These are phyloP conservation scores for Ogataea wickerhamii DNA, from an alignment of 805 yeast genomes.

Conservation along the genomic window DNA sequence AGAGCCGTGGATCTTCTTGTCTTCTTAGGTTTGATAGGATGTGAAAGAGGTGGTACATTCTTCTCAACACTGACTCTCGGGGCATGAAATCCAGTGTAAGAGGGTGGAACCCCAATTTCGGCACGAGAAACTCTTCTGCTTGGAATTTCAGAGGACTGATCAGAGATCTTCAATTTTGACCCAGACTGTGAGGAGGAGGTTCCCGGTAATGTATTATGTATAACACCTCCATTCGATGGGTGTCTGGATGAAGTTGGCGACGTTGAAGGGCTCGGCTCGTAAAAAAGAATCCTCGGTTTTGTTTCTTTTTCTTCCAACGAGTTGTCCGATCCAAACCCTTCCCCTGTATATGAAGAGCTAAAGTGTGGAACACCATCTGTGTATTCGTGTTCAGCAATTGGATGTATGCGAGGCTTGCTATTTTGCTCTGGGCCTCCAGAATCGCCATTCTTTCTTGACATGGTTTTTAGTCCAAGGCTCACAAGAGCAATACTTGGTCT, in stretches of 20 bases:
- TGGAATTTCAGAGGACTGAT: background rate
- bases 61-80: conserved; percentile 12
- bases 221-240: background rate
- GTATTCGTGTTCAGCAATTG: background rate
- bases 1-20: conserved; percentile 22
- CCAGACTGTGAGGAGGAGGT: background rate
- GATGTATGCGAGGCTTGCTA: background rate
- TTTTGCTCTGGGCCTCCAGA: too few relatives aligned
- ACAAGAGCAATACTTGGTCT: too few relatives aligned
- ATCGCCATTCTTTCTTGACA: too few relatives aligned
- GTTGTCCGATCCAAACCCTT: background rate
- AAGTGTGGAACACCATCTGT: conserved; percentile 12
- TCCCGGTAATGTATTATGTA: background rate
- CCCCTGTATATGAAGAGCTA: conserved; percentile 7
- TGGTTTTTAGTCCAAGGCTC: too few relatives aligned
- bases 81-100: conserved; percentile 32
- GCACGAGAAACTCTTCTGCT: conserved; percentile 7
- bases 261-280: conserved; percentile 10
- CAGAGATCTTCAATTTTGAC: background rate
- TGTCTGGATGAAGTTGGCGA: conserved; percentile 12
- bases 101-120: conserved; percentile 15
- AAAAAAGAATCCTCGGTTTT: background rate
- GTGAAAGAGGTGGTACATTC: conserved; percentile 14
- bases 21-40: conserved; percentile 21
- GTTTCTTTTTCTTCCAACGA: background rate